A percentile compares a stretch with the other conserved stretches of the same genome.
These are phyloP conservation scores for Fusarium succisae DNA, from an alignment of 2,329 filamentous ascomycete genomes.

Conservation along the genomic window DNA sequence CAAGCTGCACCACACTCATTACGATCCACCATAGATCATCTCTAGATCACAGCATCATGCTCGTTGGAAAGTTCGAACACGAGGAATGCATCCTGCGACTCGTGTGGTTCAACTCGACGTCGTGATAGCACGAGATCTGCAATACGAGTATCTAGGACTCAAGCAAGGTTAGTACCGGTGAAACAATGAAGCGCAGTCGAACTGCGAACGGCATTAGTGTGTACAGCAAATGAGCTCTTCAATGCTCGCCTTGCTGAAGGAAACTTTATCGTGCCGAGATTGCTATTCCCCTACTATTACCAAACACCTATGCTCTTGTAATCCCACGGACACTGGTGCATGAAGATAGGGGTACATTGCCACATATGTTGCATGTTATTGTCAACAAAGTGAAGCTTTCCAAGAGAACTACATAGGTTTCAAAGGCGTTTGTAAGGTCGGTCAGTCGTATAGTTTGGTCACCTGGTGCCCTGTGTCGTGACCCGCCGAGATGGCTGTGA, in stretches of 20 bases:
- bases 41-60: not conserved
- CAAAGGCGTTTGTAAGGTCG: not conserved
- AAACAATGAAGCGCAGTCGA: slow-evolving; percentile 32
- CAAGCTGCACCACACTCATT: not conserved
- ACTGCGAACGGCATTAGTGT: slow-evolving; percentile 63
- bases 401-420: not conserved
- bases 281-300: slow-evolving; percentile 62
- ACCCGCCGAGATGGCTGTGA: not conserved
- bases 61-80: not conserved
- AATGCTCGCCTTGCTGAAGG: slow-evolving; percentile 66
- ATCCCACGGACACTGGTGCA: slow-evolving; percentile 59
- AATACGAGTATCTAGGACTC: slow-evolving; percentile 14
- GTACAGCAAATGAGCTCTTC: slow-evolving; percentile 65
- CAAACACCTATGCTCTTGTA: slow-evolving; percentile 61
- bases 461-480: not conserved
- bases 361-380: not conserved
- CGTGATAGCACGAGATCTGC: slow-evolving; percentile 18
- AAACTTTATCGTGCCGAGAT: slow-evolving; percentile 66
- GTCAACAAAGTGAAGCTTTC: not conserved
- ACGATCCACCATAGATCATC: not conserved
- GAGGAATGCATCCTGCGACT: not conserved
- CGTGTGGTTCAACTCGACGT: slow-evolving; percentile 5
- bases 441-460: not conserved
- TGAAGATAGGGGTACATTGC: slow-evolving; percentile 60
- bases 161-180: slow-evolving; percentile 25